phyloP scores from a whole-genome alignment of 805 yeast species.

The Zygotorulaspora chibaensis region DNA sequence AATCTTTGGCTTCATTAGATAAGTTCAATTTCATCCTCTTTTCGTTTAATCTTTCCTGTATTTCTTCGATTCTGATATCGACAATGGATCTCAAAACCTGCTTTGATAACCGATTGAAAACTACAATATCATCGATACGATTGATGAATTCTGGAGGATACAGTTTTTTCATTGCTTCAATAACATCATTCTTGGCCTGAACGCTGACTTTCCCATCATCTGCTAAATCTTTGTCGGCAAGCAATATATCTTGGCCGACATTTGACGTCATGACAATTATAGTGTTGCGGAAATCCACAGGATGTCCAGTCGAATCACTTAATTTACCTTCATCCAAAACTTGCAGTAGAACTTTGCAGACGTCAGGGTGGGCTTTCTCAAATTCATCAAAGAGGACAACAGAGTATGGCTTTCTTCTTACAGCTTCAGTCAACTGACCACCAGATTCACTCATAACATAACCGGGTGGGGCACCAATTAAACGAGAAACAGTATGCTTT shows the following conservation, averaged over 20 bases:
- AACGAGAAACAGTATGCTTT: slow-evolving; percentile 81
- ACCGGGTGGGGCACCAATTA: slow-evolving; percentile 98
- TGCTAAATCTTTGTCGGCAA: slow-evolving; percentile 52
- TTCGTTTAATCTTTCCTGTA: slow-evolving; percentile 70
- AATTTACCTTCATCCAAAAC: slow-evolving; percentile 92
- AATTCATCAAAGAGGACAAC: slow-evolving; percentile 93
- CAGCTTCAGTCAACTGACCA: slow-evolving; percentile 96
- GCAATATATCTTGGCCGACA: slow-evolving; percentile 86
- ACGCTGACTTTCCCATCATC: slow-evolving; percentile 58
- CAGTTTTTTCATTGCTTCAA: slow-evolving; percentile 60
- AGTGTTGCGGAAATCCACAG: slow-evolving; percentile 90
- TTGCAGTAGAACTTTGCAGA: slow-evolving; percentile 84
- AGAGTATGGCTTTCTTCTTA: slow-evolving; percentile 89
- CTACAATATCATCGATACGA: slow-evolving; percentile 88
- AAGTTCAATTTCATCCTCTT: slow-evolving; percentile 66
- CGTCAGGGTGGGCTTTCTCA: slow-evolving; percentile 95
- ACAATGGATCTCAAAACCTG: slow-evolving; percentile 72
- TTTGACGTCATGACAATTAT: slow-evolving; percentile 95
- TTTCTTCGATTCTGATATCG: slow-evolving; percentile 77
- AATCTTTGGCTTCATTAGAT: slow-evolving; percentile 60
- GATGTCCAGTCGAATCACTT: slow-evolving; percentile 93
- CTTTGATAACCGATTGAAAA: slow-evolving; percentile 85
- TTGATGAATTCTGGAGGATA: slow-evolving; percentile 96
- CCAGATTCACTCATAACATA: slow-evolving; percentile 90
- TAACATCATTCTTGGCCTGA: slow-evolving; percentile 52